Evolutionary conservation across 1,284 basidiomycete genomes (phyloP).

Genomic region (Apiotrichum montevideense): DNA sequence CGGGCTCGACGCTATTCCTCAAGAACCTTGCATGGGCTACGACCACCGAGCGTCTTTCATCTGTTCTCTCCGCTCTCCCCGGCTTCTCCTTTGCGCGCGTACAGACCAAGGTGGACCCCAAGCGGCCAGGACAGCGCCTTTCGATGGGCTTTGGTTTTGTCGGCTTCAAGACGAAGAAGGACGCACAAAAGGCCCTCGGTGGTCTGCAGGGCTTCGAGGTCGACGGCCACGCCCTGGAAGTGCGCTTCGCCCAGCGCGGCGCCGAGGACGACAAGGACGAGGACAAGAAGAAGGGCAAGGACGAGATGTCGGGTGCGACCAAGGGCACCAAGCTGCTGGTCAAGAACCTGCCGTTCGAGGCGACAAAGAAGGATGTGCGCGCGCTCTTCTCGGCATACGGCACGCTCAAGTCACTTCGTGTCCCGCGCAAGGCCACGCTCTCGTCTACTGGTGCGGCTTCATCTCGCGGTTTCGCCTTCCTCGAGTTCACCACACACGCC

Average conservation of each 20-base stretch:
- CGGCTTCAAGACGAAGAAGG: conserved; percentile 72
- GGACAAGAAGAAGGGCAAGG: conserved; percentile 28
- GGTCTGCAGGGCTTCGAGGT: conserved; percentile 75
- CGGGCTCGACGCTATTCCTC: conserved; percentile 82
- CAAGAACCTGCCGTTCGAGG: conserved; percentile 97
- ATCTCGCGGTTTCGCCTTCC: conserved; percentile 84
- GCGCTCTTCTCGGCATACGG: conserved; percentile 84
- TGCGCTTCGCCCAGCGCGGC: conserved; percentile 83
- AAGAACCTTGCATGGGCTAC: conserved; percentile 92
- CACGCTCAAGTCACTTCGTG: conserved; percentile 79
- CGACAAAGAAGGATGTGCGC: conserved; percentile 83
- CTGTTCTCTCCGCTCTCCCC: conserved; percentile 69
- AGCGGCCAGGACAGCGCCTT: conserved; percentile 56
- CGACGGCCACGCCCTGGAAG: conserved; percentile 78
- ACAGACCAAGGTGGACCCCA: conserved; percentile 85
- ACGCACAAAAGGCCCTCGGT: conserved; percentile 68
- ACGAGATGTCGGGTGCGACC: conserved; percentile 41
- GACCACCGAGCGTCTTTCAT: conserved; percentile 65
- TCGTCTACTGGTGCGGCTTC: conserved; percentile 51
- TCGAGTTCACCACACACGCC: conserved; percentile 80
- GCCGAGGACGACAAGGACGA: conserved; percentile 56
- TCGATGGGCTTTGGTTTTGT: conserved; percentile 97
- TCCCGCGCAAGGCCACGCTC: conserved; percentile 80
- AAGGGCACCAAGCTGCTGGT: conserved; percentile 84
- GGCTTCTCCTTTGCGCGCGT: conserved; percentile 83